Conservation (phyloP, 1,284 basidiomycete genomes). For the Heterobasidion occidentale region DNA sequence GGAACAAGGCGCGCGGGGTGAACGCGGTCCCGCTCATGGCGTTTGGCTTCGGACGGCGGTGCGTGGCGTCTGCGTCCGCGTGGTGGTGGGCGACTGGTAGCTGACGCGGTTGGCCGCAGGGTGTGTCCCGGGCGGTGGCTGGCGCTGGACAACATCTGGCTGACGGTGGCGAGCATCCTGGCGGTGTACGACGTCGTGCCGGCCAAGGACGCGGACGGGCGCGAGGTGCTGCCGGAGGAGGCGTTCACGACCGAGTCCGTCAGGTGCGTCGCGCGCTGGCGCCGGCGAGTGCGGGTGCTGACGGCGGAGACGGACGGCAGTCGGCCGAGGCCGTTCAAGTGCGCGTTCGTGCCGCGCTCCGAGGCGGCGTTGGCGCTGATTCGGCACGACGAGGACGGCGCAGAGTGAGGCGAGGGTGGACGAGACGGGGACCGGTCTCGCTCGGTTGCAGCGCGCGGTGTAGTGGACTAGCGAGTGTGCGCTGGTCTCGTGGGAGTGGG, state of each 20-base stretch:
- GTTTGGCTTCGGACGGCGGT: not conserved
- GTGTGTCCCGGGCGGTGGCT: not conserved
- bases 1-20: not conserved
- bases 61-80: not conserved
- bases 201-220: not conserved
- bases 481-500: too few species aligned
- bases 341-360: too few species aligned
- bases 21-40: not conserved
- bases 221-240: not conserved
- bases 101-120: not conserved
- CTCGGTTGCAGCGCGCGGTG: too few species aligned
- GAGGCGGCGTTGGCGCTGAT: not conserved
- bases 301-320: too few species aligned
- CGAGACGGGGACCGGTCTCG: too few species aligned
- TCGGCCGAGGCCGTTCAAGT: too few species aligned
- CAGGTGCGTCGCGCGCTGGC: not conserved
- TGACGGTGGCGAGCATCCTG: not conserved
- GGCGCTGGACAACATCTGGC: not conserved
- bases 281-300: too few species aligned
- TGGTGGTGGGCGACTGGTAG: not conserved
- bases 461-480: too few species aligned
- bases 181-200: not conserved
- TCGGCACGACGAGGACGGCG: not conserved
- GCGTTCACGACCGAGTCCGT: not conserved
- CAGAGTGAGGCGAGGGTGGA: constrained; percentile 2